Evolutionary conservation across 2,329 filamentous ascomycete species (phyloP).

Genomic region (Capronia americana): DNA sequence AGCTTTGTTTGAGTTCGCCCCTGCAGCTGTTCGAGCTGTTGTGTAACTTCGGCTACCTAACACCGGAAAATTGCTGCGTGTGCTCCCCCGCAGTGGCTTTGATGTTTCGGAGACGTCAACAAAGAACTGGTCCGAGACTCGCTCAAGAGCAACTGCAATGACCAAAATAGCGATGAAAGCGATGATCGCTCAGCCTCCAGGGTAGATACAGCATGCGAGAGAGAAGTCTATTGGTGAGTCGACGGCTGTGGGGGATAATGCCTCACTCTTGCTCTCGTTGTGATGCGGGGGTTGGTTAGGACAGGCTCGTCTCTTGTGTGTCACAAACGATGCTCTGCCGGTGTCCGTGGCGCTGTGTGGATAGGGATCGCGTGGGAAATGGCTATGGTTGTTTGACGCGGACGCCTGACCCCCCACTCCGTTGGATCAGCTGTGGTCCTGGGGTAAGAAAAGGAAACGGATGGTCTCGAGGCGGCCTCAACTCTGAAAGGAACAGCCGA

Average conservation of each 20-base stretch:
- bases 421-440: too few relatives aligned
- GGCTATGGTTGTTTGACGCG: too few relatives aligned
- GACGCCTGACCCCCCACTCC: too few relatives aligned
- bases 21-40: neutral
- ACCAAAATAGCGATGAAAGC: neutral
- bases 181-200: neutral
- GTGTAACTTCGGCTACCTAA: neutral
- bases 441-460: too few relatives aligned
- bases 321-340: neutral
- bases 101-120: neutral
- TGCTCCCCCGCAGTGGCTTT: conserved; percentile 2
- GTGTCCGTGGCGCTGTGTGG: neutral
- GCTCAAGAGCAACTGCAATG: neutral
- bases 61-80: neutral
- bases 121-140: neutral
- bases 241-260: neutral
- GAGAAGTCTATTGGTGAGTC: neutral
- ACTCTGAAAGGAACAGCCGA: neutral
- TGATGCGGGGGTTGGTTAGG: neutral
- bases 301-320: neutral
- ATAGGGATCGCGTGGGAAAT: neutral
- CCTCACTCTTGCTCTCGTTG: neutral
- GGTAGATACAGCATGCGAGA: neutral
- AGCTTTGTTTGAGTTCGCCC: neutral
- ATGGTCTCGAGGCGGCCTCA: neutral